A percentile compares a stretch with the other conserved stretches of the same genome.
Conservation (phyloP, 768 basidiomycete genomes). For the Lactarius hengduanensis region DNA sequence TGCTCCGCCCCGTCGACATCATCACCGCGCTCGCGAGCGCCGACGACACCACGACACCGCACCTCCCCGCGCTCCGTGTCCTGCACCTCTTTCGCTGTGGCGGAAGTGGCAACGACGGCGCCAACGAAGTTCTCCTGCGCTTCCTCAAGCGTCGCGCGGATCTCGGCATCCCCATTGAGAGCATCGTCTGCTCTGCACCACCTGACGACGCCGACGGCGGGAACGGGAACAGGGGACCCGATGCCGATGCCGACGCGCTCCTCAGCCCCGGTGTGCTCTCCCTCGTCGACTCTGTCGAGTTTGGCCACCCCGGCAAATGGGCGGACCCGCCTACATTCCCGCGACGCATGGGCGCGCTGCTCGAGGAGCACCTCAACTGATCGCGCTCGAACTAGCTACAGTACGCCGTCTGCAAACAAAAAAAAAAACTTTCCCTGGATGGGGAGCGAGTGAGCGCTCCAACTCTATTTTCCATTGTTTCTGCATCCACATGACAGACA, state of each 20-base stretch:
- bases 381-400: neutral
- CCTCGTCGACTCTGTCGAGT: slow-evolving; percentile 16
- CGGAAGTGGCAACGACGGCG: neutral
- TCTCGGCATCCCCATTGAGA: slow-evolving; percentile 9
- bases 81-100: slow-evolving; percentile 12
- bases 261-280: neutral
- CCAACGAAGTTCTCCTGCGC: neutral
- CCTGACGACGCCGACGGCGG: neutral
- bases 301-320: neutral
- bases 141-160: slow-evolving; percentile 15
- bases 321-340: slow-evolving; percentile 8
- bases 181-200: slow-evolving; percentile 11
- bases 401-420: neutral
- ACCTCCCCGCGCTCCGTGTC: slow-evolving; percentile 8
- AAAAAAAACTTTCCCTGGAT: neutral
- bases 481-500: neutral
- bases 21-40: slow-evolving; percentile 4
- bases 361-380: slow-evolving; percentile 22
- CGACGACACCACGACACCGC: neutral
- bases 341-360: slow-evolving; percentile 13
- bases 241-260: neutral
- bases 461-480: neutral
- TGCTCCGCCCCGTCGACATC: neutral
- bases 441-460: neutral
- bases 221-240: neutral